Evolutionary conservation across 805 yeast species (phyloP).

Genomic region (Cyberlindnera lachancei): DNA sequence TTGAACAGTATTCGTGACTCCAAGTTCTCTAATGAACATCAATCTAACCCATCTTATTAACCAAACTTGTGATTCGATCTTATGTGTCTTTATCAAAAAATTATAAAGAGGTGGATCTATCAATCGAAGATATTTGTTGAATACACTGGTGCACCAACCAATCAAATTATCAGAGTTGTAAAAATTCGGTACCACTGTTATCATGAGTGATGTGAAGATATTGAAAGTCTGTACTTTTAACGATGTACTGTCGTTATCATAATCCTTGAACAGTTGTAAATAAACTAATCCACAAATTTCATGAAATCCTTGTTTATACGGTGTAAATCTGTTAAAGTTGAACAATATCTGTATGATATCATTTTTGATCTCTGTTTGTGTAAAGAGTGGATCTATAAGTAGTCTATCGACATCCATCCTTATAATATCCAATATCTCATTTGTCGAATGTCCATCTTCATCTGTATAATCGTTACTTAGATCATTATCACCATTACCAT

Average conservation of each 20-base stretch:
- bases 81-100: conserved; percentile 33
- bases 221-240: conserved; percentile 33
- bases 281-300: conserved; percentile 43
- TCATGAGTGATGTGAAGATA: conserved; percentile 37
- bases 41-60: conserved; percentile 41
- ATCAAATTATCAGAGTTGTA: conserved; percentile 34
- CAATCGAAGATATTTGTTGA: conserved; percentile 35
- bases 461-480: no score
- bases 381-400: conserved; percentile 20
- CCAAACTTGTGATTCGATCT: conserved; percentile 45
- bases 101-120: conserved; percentile 42
- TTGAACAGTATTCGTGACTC: conserved; percentile 27
- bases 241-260: conserved; percentile 8
- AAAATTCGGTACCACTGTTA: conserved; percentile 35
- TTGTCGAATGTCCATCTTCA: no score
- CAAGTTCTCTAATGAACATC: conserved; percentile 38
- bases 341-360: conserved; percentile 20
- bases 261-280: conserved; percentile 32
- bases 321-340: conserved; percentile 19
- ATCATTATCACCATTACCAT: no score
- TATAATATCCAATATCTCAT: conserved; percentile 19
- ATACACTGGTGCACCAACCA: conserved; percentile 33
- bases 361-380: conserved; percentile 5
- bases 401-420: conserved; percentile 21
- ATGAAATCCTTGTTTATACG: conserved; percentile 45